Percentiles rank a stretch among this genome's conserved stretches.
Evolutionary conservation across 352 stramenopile species (phyloP).

Genomic region (Globisporangium barbulae): DNA sequence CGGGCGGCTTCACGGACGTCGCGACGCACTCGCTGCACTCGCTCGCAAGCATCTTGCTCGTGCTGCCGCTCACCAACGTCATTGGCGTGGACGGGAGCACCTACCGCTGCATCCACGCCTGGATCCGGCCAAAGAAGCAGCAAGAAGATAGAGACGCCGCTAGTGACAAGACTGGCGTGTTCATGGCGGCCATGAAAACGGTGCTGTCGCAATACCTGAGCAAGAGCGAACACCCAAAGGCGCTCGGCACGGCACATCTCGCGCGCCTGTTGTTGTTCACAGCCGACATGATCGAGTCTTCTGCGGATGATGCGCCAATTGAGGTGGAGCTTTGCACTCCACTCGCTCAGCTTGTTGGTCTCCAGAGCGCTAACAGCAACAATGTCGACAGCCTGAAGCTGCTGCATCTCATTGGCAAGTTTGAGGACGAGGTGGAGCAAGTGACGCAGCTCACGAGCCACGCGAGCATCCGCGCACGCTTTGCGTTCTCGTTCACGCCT

Average conservation of each 20-base stretch:
- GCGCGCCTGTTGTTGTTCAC: slow-evolving; percentile 46
- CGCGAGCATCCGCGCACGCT: not conserved
- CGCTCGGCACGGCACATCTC: slow-evolving; percentile 31
- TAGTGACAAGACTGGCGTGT: not conserved
- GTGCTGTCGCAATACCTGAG: slow-evolving; percentile 23
- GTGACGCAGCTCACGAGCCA: not conserved
- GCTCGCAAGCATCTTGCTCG: slow-evolving; percentile 41
- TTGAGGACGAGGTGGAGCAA: slow-evolving; percentile 35
- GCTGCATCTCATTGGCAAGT: slow-evolving; percentile 33
- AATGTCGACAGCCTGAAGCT: slow-evolving; percentile 23
- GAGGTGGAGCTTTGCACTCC: not conserved
- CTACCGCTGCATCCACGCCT: slow-evolving; percentile 27
- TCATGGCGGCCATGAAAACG: slow-evolving; percentile 13
- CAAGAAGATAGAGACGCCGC: not conserved
- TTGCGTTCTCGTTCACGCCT: slow-evolving; percentile 11
- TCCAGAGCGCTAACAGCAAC: slow-evolving; percentile 6
- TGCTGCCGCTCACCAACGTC: slow-evolving; percentile 49
- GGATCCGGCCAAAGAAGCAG: slow-evolving; percentile 19
- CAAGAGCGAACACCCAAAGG: not conserved
- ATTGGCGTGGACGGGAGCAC: slow-evolving; percentile 23
- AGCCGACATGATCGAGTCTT: slow-evolving; percentile 19
- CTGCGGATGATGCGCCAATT: slow-evolving; percentile 3
- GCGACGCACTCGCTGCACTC: slow-evolving; percentile 31
- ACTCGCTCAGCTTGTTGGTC: slow-evolving; percentile 5
- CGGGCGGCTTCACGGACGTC: slow-evolving; percentile 42